A percentile compares a stretch with the other conserved stretches of the same genome.
phyloP scores from a whole-genome alignment of 78 protist genomes.

The Cyanophora paradoxa region DNA sequence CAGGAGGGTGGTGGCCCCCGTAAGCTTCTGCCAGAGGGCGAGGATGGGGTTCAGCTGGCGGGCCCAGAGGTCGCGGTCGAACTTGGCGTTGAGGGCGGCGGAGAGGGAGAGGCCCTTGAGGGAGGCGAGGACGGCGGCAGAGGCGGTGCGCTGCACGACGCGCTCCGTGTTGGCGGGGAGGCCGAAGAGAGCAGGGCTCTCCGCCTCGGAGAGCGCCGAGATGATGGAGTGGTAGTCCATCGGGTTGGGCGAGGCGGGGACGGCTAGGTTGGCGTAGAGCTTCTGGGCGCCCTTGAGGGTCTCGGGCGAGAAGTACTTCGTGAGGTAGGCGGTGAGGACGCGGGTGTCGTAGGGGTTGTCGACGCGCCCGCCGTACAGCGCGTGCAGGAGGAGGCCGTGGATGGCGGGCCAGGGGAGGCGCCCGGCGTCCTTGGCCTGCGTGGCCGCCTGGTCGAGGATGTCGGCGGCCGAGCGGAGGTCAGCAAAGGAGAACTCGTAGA shows the following conservation, averaged over 20 bases:
- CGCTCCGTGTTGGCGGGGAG: conserved; percentile 71
- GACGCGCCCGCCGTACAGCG: conserved; percentile 72
- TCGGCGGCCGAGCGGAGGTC: conserved; percentile 66
- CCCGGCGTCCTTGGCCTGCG: background rate
- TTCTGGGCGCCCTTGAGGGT: conserved; percentile 10
- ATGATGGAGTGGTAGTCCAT: conserved; percentile 9
- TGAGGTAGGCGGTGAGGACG: conserved; percentile 54
- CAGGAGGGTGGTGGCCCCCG: background rate
- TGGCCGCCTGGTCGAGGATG: conserved; percentile 10
- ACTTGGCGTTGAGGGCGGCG: background rate
- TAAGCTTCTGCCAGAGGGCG: conserved; percentile 18
- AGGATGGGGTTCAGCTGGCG: conserved; percentile 11
- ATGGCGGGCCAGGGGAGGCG: conserved; percentile 44
- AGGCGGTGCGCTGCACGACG: conserved; percentile 7
- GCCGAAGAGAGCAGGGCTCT: conserved; percentile 51
- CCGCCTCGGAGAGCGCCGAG: conserved; percentile 39
- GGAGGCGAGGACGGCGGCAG: background rate
- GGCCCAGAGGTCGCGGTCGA: conserved; percentile 24
- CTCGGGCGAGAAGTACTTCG: conserved; percentile 19
- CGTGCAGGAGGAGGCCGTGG: conserved; percentile 48
- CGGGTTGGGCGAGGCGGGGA: background rate
- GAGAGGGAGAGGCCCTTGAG: conserved; percentile 2
- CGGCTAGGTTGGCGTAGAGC: background rate
- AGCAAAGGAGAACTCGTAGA: conserved; percentile 70
- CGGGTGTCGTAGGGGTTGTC: conserved; percentile 53